phyloP scores from a whole-genome alignment of 768 basidiomycete genomes.

The Mycena amicta region DNA sequence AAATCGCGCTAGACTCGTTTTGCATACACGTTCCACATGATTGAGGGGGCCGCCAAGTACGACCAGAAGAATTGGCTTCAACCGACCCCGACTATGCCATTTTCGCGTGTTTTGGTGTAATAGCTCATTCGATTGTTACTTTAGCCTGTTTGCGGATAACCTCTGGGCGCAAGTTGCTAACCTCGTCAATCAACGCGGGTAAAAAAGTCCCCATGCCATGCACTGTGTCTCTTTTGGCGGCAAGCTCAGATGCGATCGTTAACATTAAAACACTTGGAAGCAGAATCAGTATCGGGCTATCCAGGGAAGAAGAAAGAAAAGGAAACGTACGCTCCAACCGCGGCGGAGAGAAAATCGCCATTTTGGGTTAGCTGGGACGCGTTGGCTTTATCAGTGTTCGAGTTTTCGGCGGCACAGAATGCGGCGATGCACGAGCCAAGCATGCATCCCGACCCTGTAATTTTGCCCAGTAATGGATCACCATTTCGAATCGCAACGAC shows the following conservation, averaged over 20 bases:
- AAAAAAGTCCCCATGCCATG: constrained; percentile 69
- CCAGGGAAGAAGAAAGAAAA: neutral
- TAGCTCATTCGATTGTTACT: constrained; percentile 18
- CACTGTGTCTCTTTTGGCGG: constrained; percentile 49
- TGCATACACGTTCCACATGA: constrained; percentile 97
- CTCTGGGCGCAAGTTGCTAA: constrained; percentile 42
- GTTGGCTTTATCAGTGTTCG: constrained; percentile 34
- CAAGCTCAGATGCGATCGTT: constrained; percentile 65
- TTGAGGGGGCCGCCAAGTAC: constrained; percentile 75
- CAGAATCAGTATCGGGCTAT: neutral
- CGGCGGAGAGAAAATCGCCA: constrained; percentile 77
- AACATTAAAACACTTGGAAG: constrained; percentile 53
- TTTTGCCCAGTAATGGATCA: constrained; percentile 66
- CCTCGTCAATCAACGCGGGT: constrained; percentile 61
- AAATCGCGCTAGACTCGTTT: constrained; percentile 75
- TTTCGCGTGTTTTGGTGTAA: constrained; percentile 54
- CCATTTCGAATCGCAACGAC: constrained; percentile 80
- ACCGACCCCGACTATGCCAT: constrained; percentile 82
- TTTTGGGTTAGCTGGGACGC: constrained; percentile 27
- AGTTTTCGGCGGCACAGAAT: constrained; percentile 72
- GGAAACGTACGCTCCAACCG: constrained; percentile 72
- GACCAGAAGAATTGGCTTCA: constrained; percentile 97
- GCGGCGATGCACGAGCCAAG: constrained; percentile 76
- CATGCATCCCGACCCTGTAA: constrained; percentile 92
- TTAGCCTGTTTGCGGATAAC: constrained; percentile 35